Conservation (phyloP, 108 stramenopile genomes). For the Nitzschia sp. region DNA sequence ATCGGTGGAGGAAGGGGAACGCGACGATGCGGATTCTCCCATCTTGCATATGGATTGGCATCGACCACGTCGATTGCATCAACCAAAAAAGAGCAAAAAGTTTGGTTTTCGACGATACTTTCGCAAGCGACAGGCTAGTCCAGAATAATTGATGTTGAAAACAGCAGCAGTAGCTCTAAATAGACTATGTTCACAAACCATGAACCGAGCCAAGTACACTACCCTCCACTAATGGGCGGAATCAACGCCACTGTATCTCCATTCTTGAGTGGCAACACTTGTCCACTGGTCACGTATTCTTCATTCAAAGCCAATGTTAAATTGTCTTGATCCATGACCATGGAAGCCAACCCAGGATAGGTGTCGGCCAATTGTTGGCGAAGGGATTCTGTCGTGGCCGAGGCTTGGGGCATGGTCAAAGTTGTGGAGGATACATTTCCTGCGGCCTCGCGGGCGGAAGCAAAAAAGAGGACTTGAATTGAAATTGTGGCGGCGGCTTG, state of each 20-base stretch:
- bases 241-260: slow-evolving; percentile 84
- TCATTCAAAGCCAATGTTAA: slow-evolving; percentile 83
- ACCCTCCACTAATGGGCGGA: slow-evolving; percentile 86
- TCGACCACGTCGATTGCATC: too few relatives aligned
- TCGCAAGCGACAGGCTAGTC: slow-evolving; percentile 6
- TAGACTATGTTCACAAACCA: not conserved
- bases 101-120: not conserved
- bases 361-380: slow-evolving; percentile 51
- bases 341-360: slow-evolving; percentile 57
- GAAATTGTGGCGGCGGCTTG: not conserved
- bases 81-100: too few relatives aligned
- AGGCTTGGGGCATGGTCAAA: slow-evolving; percentile 38
- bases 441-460: slow-evolving; percentile 84
- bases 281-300: slow-evolving; percentile 72
- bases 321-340: slow-evolving; percentile 76
- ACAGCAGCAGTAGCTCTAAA: not conserved
- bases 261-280: slow-evolving; percentile 50
- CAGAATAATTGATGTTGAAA: slow-evolving; percentile 5
- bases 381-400: slow-evolving; percentile 46
- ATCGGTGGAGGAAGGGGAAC: not conserved
- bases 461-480: slow-evolving; percentile 75
- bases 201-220: not conserved
- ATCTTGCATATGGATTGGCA: not conserved
- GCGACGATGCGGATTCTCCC: too few relatives aligned
- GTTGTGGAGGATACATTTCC: slow-evolving; percentile 47